Evolutionary conservation across 2,329 filamentous ascomycete species (phyloP).

Genomic region (Penicillium olsonii): DNA sequence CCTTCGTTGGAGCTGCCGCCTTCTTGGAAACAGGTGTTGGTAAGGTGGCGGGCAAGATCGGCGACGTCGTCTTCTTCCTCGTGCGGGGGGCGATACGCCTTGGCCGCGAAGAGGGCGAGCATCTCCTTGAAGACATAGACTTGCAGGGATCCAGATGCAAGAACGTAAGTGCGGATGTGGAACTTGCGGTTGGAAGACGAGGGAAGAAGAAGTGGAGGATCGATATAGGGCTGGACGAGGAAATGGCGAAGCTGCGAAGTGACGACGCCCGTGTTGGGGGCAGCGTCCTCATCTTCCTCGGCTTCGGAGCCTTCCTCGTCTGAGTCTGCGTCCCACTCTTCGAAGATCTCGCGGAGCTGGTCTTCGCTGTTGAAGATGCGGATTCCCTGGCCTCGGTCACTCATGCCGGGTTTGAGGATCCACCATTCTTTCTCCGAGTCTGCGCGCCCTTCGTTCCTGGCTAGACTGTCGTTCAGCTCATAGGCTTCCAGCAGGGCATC

Average conservation of each 20-base stretch:
- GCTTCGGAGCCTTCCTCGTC: conserved; percentile 48
- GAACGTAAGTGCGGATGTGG: conserved; percentile 89
- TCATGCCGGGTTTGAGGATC: conserved; percentile 98
- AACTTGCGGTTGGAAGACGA: conserved; percentile 75
- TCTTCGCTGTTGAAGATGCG: conserved; percentile 82
- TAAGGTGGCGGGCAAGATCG: conserved; percentile 76
- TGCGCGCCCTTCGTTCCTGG: conserved; percentile 67
- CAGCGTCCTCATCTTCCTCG: conserved; percentile 42
- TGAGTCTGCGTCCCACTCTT: conserved; percentile 78
- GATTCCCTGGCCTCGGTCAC: conserved; percentile 91
- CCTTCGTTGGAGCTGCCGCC: conserved; percentile 56
- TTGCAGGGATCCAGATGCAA: conserved; percentile 74
- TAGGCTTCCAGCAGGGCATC: conserved; percentile 89
- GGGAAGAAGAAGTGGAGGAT: conserved; percentile 75
- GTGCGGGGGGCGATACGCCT: conserved; percentile 67
- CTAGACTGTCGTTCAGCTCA: conserved; percentile 78
- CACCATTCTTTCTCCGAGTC: conserved; percentile 75
- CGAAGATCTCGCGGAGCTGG: conserved; percentile 83
- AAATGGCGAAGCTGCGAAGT: conserved; percentile 94
- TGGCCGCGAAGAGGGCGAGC: conserved; percentile 87
- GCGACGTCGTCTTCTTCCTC: conserved; percentile 43
- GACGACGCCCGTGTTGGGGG: conserved; percentile 62
- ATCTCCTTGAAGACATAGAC: conserved; percentile 88
- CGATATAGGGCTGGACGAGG: conserved; percentile 91
- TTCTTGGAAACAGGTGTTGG: conserved; percentile 90